Evolutionary conservation across 2,329 filamentous ascomycete genomes (phyloP), one percentile per base, ranked within the genome.

Genomic region (Sporothrix protearum): DNA sequence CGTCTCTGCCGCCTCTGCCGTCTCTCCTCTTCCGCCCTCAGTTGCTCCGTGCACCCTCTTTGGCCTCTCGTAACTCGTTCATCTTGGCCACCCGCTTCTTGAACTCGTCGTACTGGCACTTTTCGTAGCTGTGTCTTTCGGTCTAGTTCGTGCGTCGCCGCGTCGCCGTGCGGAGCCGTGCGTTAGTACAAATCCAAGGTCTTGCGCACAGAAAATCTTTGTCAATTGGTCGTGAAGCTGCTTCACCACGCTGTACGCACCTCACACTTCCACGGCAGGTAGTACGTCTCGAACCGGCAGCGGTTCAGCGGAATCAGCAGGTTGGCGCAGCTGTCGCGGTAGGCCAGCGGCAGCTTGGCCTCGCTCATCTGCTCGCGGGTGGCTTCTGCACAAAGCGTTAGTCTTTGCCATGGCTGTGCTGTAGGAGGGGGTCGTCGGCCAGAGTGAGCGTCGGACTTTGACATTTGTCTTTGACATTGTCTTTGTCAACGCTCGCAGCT

Each of bases 61-160:
- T 97, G 73, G 92, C 89, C 76, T 89, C 94, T 80, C 94, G 88
- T 79, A 99, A 84, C 85, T 99, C 94, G 78, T 98, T 90, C 96
- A 99, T 99, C 90, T 97, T 98, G 79, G 92, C 93, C 75, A 99
- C 96, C 72, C 96, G 90, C 87, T 95, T 93, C 89, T 97, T 97
- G 87, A 99, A 99, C 82, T 98, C 96, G 75, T 92, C 92, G 83
- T 99, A 99, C 80, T 99, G 96, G 88, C 96, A 99, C 83, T 98
- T 98, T 82, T 99, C 96, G 86, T 99, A 99, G 79, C 90, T 91
- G 84, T 99, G 96, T 85, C 96, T 88, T 86, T 99, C 96, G 81
- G 94, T 90, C 96, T 98, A 25, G 80, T 9, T n/a, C n/a, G n/a
- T n/a, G n/a, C n/a, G n/a, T n/a, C n/a, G n/a, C n/a, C n/a, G n/a